Base-by-base conservation (phyloP, 169 alveolate genomes). In the Plasmodium coatneyi region DNA sequence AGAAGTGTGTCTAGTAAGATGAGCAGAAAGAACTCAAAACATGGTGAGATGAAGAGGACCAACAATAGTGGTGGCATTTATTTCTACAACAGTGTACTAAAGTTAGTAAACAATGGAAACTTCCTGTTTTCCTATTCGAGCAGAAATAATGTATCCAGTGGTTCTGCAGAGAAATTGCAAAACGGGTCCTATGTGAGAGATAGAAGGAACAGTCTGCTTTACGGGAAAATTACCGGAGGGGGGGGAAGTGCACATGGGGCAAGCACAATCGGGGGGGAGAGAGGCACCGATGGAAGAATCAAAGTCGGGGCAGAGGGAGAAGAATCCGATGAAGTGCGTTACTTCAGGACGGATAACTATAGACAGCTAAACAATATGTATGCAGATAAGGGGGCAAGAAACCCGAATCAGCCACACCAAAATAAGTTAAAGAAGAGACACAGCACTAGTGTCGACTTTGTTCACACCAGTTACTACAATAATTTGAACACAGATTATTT, bases 11-110 rank as follows among this genome's bases (percentile, higher is more conserved):
- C 25, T 3, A 74, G 66, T 49, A 86, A 39, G 39, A 9, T 74
- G 71, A 76, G 14, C 34, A 86, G 66, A 66, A 86, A 74, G 6
- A 54, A 12, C 25, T 86, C 84, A 3, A 86, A 74, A 74, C 41
- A 34, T 34, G 52, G n/a, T 76, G 82, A 70, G 5, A 74, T 49
- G 30, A 86, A 34, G 66, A 86, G 70, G 30, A 70, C 80, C 34
- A 39, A 30, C 7, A 54, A 5, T 19, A 0, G 25, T 1, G 80
- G 43, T 46, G 46, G 54, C 14, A 43, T 76, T 5, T 86, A 86
- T 86, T 86, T 86, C 34, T 86, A 86, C 43, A 74, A 76, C 41
- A 86, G 86, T 9, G 30, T 86, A 19, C 80, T 86, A 41, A 86
- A 86, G 43, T 28, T 86, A 74, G 84, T 78, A 19, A 43, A 86